These are phyloP conservation scores for Fusarium bactridioides DNA, from an alignment of 2,329 filamentous ascomycete species.

Conservation along the genomic window DNA sequence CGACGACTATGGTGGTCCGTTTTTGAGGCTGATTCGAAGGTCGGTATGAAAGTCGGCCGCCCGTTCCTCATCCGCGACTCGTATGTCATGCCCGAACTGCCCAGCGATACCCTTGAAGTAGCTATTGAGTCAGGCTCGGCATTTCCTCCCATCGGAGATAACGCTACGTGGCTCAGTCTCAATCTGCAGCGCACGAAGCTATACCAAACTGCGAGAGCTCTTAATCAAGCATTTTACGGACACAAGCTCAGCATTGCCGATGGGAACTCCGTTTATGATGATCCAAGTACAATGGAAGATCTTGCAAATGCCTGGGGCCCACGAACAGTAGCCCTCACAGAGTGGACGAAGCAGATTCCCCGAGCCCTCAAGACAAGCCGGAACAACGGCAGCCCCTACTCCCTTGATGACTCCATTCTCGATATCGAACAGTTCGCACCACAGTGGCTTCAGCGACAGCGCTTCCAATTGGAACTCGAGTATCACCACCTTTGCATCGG, in stretches of 20 bases:
- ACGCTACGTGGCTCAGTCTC: constrained; percentile 5
- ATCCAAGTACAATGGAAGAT: neutral
- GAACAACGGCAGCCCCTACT: neutral
- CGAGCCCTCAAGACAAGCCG: neutral
- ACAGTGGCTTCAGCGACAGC: constrained; percentile 6
- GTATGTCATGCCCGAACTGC: neutral
- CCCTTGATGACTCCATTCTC: neutral
- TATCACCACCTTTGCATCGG: constrained; percentile 9
- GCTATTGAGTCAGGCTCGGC: constrained; percentile 8
- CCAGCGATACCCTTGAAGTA: neutral
- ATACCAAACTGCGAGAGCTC: neutral
- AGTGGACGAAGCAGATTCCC: neutral
- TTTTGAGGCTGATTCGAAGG: neutral
- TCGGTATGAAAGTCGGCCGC: constrained; percentile 4
- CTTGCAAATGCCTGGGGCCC: neutral
- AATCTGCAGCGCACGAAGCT: neutral
- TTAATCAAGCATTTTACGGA: neutral
- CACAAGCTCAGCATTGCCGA: neutral
- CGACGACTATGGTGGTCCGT: constrained; percentile 15
- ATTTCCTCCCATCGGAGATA: constrained; percentile 1
- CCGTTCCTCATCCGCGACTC: constrained; percentile 4
- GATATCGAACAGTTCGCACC: constrained; percentile 1
- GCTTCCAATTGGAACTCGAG: neutral
- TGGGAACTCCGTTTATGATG: neutral
- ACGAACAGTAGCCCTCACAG: neutral